Base-by-base conservation (phyloP, 805 yeast genomes). In the Brettanomyces bruxellensis region DNA sequence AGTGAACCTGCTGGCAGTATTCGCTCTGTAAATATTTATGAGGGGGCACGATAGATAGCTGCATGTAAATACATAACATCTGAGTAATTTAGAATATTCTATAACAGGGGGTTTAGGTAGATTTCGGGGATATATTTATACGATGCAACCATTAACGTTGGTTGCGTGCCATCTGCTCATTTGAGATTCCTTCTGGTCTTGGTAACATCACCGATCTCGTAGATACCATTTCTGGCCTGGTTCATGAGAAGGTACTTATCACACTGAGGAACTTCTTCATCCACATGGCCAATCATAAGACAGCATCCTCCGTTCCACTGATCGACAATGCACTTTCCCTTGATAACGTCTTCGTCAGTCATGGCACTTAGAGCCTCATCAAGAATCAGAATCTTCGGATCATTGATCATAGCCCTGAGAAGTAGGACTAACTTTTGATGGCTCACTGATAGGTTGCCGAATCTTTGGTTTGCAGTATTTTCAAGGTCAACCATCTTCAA, bases 361-460 rank as follows among this genome's bases (percentile, higher is more conserved):
- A 91, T 86, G 13, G 89, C 95, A 23, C 95, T 86, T 48, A 91
- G 78, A 0, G 98, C 95, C 67, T 91, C 99, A 63, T 91, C 99
- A 3, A 91, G 68, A 41, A 91, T 83, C 45, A 91, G 68, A 1
- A 91, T 66, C 43, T 78, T 75, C 0, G 99, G 99, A 51, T 77
- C 69, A 60, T 86, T 87, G 38, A 87, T 72, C 14, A 91, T 58
- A 2, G 96, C 83, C 47, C 99, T 70, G 24, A 89, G 65, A 54
- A 93, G 81, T 25, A 91, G 67, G 0, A 79, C 78, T 11, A 87
- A 63, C 58, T 91, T 91, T 62, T 91, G 98, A 48, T 83, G 78
- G 44, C 88, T 80, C 4, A 86, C 70, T 1, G 78, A 63, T 24
- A 87, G 63, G 4, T 78, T 79, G 13, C 67, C 59, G 58, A 93